Evolutionary conservation across 2,329 filamentous ascomycete species (phyloP).

Genomic region (Alternaria incomplexa): DNA sequence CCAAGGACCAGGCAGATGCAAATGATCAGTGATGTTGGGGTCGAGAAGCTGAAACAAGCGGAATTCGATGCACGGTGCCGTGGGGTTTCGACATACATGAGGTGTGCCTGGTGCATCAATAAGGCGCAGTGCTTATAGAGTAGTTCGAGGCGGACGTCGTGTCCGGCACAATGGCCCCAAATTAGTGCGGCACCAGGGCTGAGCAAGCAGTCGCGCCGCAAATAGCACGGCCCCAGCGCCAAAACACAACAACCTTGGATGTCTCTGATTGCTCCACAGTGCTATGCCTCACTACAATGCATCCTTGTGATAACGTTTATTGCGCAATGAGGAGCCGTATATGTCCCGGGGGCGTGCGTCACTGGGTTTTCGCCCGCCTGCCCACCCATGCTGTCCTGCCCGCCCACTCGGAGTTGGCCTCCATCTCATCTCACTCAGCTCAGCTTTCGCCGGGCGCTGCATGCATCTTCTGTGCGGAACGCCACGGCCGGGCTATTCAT

Average conservation of each 20-base stretch:
- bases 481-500: slow-evolving; percentile 18
- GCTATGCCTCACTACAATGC: background rate
- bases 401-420: slow-evolving; percentile 1
- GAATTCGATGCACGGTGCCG: background rate
- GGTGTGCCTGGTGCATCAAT: background rate
- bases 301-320: background rate
- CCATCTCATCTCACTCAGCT: slow-evolving; percentile 13
- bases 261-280: background rate
- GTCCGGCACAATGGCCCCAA: background rate
- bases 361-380: background rate
- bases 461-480: slow-evolving; percentile 13
- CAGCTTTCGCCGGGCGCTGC: slow-evolving; percentile 7
- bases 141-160: background rate
- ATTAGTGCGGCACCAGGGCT: slow-evolving; percentile 2
- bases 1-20: background rate
- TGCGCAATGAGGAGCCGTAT: background rate
- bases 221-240: slow-evolving; percentile 7
- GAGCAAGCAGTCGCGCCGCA: slow-evolving; percentile 4
- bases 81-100: background rate
- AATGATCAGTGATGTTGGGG: background rate
- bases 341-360: background rate
- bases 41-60: background rate
- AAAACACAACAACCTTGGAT: slow-evolving; percentile 1
- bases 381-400: background rate
- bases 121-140: slow-evolving; percentile 3